phyloP scores from a whole-genome alignment of 495 filamentous ascomycete genomes.

The Cetradonia linearis region DNA sequence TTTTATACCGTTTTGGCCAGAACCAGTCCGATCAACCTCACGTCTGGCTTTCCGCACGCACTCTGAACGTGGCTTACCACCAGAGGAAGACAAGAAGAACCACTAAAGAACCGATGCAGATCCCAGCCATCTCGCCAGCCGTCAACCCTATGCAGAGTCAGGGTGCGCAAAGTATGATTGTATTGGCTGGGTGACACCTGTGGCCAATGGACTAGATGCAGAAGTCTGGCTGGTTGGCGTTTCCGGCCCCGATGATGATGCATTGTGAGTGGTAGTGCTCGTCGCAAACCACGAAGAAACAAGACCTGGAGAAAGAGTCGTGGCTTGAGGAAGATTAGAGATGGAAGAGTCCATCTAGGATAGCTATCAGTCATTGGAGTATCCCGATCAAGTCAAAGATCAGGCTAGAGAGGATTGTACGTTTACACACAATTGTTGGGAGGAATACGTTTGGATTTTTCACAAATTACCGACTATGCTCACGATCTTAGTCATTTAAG shows the following conservation, averaged over 20 bases:
- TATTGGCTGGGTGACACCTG: slow-evolving; percentile 1
- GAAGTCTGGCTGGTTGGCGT: background rate
- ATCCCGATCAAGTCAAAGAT: background rate
- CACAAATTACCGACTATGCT: too few relatives aligned
- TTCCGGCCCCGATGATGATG: background rate
- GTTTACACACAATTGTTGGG: too few relatives aligned
- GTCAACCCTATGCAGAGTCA: slow-evolving; percentile 4
- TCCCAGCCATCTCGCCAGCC: slow-evolving; percentile 1
- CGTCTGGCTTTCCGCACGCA: too few relatives aligned
- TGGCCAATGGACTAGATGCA: background rate
- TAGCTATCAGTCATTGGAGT: background rate
- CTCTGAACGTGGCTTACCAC: slow-evolving; percentile 3
- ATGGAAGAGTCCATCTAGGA: background rate
- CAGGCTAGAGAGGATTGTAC: background rate
- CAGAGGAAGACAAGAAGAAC: slow-evolving; percentile 10
- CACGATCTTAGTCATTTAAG: too few relatives aligned
- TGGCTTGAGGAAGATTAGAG: background rate
- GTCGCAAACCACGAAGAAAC: background rate
- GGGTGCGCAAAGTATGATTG: background rate
- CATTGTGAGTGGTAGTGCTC: background rate
- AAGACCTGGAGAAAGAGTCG: too few relatives aligned
- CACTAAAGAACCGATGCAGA: background rate
- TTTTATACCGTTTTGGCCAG: slow-evolving; percentile 4
- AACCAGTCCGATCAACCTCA: slow-evolving; percentile 1
- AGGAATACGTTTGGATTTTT: too few relatives aligned